These are phyloP conservation scores for Exophiala phaeomuriformis DNA, from an alignment of 2,329 filamentous ascomycete genomes.

Conservation along the genomic window DNA sequence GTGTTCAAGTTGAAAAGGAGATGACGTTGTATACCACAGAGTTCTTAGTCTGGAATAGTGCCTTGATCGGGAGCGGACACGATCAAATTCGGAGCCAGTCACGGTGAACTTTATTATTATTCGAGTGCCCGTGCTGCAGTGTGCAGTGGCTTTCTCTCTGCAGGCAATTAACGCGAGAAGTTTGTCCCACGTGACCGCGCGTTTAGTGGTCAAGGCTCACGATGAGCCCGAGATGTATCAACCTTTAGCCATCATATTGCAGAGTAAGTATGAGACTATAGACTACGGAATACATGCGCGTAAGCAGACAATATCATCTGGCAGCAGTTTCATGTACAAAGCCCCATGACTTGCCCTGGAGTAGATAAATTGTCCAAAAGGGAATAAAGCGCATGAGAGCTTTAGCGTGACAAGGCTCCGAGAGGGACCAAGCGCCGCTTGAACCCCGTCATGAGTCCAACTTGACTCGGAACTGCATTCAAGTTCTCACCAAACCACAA, in stretches of 20 bases:
- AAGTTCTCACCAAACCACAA: too few species aligned
- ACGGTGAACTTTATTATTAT: too few species aligned
- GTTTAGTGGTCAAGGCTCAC: not conserved
- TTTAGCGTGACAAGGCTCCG: not conserved
- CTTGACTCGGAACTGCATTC: not conserved
- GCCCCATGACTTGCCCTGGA: not conserved
- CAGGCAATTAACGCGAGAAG: too few species aligned
- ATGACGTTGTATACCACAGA: not conserved
- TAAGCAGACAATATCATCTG: too few species aligned
- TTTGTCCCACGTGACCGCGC: not conserved
- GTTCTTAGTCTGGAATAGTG: too few species aligned
- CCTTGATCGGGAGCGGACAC: too few species aligned
- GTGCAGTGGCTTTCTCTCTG: too few species aligned
- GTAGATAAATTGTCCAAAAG: not conserved
- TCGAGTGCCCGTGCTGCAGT: too few species aligned
- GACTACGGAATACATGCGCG: too few species aligned
- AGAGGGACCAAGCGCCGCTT: not conserved
- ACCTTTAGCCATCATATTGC: too few species aligned
- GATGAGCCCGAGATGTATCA: not conserved
- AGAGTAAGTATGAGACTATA: too few species aligned
- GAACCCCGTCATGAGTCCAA: not conserved
- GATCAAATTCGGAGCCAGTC: too few species aligned
- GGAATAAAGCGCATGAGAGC: not conserved
- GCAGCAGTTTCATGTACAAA: not conserved
- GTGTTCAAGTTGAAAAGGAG: slow-evolving; percentile 2